Evolutionary conservation across 176 grass and related monocot genomes (phyloP), one percentile per base, ranked within the genome.

Genomic region (Lolium rigidum): DNA sequence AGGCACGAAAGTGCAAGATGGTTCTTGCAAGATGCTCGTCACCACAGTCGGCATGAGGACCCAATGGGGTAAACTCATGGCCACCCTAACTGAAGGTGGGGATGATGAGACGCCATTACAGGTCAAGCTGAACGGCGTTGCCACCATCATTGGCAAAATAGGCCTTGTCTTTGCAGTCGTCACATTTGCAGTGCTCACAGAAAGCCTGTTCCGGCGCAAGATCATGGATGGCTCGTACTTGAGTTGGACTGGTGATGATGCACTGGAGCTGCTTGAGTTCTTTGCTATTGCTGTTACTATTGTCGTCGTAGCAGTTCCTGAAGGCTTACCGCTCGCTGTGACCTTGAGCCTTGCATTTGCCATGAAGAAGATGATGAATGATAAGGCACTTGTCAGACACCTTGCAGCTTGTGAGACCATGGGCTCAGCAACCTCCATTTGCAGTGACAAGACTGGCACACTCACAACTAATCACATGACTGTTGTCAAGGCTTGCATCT

Each of bases 331-430:
- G 0, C 90, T 98, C 6, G 95, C 95, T 0, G 95, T 98, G 54
- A 98, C 95, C 21, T 85, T 98, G 38, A 98, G 95, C 87, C 93
- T 98, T 85, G 95, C 93, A 58, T 98, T 98, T 67, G 95, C 95
- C 77, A 98, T 98, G 93, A 98, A 98, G 76, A 98, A 98, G 85
- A 98, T 98, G 95, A 98, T 98, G 95, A 95, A 98, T 58, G 95
- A 98, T 78, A 98, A 92, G 87, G 95, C 95, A 25, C 91, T 98
- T 3, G 93, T 98, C 31, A 81, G 95, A 25, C 91, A 98, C 83
- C 91, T 98, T 64, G 93, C 95, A 24, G 95, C 95, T 22, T 98
- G 95, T 31, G 95, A 98, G 87, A 98, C 95, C 69, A 95, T 98
- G 95, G 93, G 93, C 37, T 98, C 95, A 18, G 80, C 93, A 12